Conservation (phyloP, 495 filamentous ascomycete genomes). For the Penicillium ucsense region DNA sequence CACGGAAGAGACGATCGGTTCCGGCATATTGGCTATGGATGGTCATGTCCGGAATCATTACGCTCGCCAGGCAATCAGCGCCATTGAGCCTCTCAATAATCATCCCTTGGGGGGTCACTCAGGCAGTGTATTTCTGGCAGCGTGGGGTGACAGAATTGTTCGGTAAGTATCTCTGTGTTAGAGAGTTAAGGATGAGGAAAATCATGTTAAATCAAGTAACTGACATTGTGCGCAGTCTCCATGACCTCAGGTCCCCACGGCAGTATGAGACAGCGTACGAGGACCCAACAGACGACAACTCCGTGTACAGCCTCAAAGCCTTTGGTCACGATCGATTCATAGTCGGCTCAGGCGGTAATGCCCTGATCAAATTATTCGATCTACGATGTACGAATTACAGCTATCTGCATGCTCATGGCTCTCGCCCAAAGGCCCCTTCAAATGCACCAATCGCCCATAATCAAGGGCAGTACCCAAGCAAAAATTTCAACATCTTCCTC, state of each 20-base stretch:
- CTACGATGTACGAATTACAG: conserved; percentile 44
- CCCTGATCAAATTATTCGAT: conserved; percentile 56
- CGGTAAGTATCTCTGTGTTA: conserved; percentile 23
- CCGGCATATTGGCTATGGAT: conserved; percentile 18
- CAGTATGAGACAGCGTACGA: conserved; percentile 38
- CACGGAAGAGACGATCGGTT: conserved; percentile 22
- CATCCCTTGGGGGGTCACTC: conserved; percentile 15
- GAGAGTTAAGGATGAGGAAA: too few species aligned
- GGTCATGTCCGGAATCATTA: conserved; percentile 9
- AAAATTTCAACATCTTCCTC: conserved; percentile 33
- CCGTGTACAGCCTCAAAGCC: conserved; percentile 50
- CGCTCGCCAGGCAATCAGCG: conserved; percentile 32
- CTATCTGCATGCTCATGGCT: conserved; percentile 21
- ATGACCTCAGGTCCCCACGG: conserved; percentile 51
- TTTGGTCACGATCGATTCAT: conserved; percentile 48
- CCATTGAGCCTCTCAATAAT: conserved; percentile 40
- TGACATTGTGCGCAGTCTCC: conserved; percentile 39
- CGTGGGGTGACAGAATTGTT: conserved; percentile 50
- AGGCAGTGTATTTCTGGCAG: conserved; percentile 49
- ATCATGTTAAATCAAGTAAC: background rate
- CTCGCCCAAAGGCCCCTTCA: conserved; percentile 1
- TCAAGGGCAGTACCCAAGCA: conserved; percentile 9
- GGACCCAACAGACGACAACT: conserved; percentile 46
- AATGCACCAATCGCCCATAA: background rate
- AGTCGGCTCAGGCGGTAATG: conserved; percentile 46